Evolutionary conservation across 352 stramenopile species (phyloP).

Genomic region (Thraustotheca clavata): DNA sequence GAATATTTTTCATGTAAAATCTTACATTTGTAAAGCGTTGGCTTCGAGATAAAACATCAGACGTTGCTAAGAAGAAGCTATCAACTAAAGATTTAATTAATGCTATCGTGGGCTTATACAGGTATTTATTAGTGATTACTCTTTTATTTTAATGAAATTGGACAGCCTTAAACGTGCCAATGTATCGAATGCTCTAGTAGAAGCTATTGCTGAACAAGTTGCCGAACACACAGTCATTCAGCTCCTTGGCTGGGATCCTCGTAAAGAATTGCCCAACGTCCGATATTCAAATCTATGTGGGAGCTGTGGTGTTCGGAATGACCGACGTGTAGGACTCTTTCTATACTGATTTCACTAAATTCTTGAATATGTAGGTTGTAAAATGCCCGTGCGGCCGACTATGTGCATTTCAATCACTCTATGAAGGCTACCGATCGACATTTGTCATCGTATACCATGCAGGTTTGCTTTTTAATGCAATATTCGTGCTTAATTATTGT

Average conservation of each 20-base stretch:
- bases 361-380: neutral
- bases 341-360: neutral
- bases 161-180: constrained; percentile 4
- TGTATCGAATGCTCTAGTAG: constrained; percentile 12
- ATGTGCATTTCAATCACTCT: constrained; percentile 60
- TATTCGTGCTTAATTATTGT: neutral
- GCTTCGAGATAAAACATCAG: neutral
- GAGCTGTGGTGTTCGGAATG: constrained; percentile 64
- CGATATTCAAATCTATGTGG: constrained; percentile 63
- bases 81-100: constrained; percentile 10
- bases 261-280: constrained; percentile 59
- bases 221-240: constrained; percentile 41
- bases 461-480: constrained; percentile 28
- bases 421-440: constrained; percentile 68
- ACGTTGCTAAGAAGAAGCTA: neutral
- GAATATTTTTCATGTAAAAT: neutral
- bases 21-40: neutral
- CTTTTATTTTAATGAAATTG: neutral
- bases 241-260: constrained; percentile 73
- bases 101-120: neutral
- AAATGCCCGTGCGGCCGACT: constrained; percentile 49
- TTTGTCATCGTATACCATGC: constrained; percentile 66
- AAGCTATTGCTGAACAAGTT: neutral
- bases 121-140: constrained; percentile 4
- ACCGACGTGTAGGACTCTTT: constrained; percentile 36